Percentiles rank a stretch among this genome's conserved stretches.
Conservation (phyloP, 345 rosid genomes). For the Heritiera littoralis region DNA sequence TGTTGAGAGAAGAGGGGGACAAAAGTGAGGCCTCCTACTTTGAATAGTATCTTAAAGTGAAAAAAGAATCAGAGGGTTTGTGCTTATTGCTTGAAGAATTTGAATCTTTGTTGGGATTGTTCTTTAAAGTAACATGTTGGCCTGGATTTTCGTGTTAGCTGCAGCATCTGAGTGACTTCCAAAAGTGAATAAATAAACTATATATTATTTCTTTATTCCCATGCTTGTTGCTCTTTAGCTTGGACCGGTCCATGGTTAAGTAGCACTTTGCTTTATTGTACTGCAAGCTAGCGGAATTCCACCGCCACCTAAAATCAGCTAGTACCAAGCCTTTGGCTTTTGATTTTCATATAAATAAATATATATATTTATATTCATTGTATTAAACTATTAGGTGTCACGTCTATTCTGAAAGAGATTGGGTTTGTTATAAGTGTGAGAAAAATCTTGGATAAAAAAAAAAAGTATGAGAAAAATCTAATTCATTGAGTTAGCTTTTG, state of each 20-base stretch:
- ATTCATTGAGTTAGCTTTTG: too few species aligned
- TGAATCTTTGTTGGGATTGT: conserved; percentile 22
- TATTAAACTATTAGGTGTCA: too few species aligned
- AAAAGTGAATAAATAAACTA: not conserved
- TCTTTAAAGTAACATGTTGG: not conserved
- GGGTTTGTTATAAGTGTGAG: too few species aligned
- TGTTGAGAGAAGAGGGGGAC: conserved; percentile 14
- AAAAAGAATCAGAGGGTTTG: not conserved
- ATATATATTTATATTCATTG: too few species aligned
- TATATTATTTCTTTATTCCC: not conserved
- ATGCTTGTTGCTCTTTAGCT: not conserved
- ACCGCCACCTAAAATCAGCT: not conserved
- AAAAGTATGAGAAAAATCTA: too few species aligned
- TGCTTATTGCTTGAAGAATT: not conserved
- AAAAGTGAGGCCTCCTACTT: conserved; percentile 6
- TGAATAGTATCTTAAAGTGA: conserved; percentile 14
- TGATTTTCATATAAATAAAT: too few species aligned
- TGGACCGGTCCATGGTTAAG: not conserved
- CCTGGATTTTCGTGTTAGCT: conserved; percentile 15
- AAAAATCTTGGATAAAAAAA: too few species aligned
- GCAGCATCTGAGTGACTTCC: not conserved
- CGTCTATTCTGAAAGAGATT: too few species aligned
- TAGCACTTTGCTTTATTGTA: not conserved
- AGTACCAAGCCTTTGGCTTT: too few species aligned
- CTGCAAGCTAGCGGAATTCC: conserved; percentile 6